phyloP scores from a whole-genome alignment of 1,284 basidiomycete genomes.

The Cerioporus squamosus region DNA sequence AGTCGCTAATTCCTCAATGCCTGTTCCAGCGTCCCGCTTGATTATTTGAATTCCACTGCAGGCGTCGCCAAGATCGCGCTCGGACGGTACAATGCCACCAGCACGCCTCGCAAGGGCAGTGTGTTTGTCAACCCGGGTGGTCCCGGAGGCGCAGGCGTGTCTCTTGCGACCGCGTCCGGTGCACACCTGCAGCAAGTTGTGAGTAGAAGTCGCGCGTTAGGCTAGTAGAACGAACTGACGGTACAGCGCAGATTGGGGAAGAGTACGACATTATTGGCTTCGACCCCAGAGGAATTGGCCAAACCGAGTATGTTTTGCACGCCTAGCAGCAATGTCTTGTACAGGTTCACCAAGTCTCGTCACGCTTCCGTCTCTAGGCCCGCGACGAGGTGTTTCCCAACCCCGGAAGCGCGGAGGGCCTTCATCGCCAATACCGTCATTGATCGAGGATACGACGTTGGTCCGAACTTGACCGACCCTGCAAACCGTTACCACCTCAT shows the following conservation, averaged over 20 bases:
- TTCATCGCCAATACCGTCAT: conserved; percentile 44
- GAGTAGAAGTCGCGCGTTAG: not conserved
- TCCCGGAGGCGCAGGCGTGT: conserved; percentile 25
- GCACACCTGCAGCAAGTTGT: conserved; percentile 21
- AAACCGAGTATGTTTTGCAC: conserved; percentile 32
- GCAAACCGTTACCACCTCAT: conserved; percentile 36
- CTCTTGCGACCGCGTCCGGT: conserved; percentile 16
- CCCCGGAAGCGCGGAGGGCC: conserved; percentile 28
- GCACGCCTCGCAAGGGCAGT: conserved; percentile 23
- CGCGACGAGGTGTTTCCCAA: conserved; percentile 39
- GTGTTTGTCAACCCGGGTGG: conserved; percentile 33
- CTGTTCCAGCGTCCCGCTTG: conserved; percentile 26
- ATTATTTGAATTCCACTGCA: conserved; percentile 29
- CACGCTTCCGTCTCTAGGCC: conserved; percentile 30
- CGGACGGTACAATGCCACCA: conserved; percentile 26
- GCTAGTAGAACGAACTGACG: not conserved
- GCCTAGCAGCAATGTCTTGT: not conserved
- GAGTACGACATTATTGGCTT: conserved; percentile 48
- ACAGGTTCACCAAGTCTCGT: not conserved
- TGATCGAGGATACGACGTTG: conserved; percentile 40
- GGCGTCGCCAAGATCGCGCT: conserved; percentile 30
- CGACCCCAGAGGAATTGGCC: conserved; percentile 47
- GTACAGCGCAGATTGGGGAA: conserved; percentile 30
- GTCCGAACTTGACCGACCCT: conserved; percentile 33
- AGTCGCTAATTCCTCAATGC: not conserved